These are phyloP conservation scores for Juglanconis sp. DNA, from an alignment of 2,329 filamentous ascomycete genomes.

Conservation along the genomic window DNA sequence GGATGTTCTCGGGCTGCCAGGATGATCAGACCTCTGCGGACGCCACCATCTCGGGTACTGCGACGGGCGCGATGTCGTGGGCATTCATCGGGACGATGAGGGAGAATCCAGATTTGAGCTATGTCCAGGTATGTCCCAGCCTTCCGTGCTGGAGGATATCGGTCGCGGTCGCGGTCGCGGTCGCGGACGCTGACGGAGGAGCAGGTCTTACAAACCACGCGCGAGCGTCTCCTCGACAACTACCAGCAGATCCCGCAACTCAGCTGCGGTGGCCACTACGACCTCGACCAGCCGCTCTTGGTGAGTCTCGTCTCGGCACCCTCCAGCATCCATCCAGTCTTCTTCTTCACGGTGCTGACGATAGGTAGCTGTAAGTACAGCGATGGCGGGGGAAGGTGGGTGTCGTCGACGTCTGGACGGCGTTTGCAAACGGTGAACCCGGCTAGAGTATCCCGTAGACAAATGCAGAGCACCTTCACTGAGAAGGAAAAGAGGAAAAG, in stretches of 20 bases:
- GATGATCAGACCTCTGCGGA: constrained; percentile 39
- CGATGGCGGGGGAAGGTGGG: not conserved
- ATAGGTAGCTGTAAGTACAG: constrained; percentile 5
- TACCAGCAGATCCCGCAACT: constrained; percentile 27
- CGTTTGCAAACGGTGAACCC: too few relatives aligned
- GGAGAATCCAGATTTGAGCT: constrained; percentile 29
- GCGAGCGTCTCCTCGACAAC: constrained; percentile 21
- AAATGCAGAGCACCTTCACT: too few relatives aligned
- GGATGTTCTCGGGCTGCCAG: constrained; percentile 39
- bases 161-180: not conserved
- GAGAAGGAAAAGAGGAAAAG: too few relatives aligned
- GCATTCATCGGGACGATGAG: constrained; percentile 32
- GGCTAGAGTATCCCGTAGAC: too few relatives aligned
- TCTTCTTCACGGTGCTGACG: not conserved
- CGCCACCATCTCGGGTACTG: constrained; percentile 32
- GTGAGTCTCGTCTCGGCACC: constrained; percentile 10
- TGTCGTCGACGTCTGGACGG: too few relatives aligned
- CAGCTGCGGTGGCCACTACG: constrained; percentile 28
- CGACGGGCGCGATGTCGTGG: constrained; percentile 38
- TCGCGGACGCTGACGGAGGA: not conserved
- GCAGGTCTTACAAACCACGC: constrained; percentile 24
- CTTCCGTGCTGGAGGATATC: not conserved
- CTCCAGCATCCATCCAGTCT: not conserved
- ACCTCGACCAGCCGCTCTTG: constrained; percentile 23
- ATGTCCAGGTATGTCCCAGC: constrained; percentile 25